Base-by-base conservation (phyloP, 371 early-diverging fungal genomes). In the Phascolomyces articulosus region DNA sequence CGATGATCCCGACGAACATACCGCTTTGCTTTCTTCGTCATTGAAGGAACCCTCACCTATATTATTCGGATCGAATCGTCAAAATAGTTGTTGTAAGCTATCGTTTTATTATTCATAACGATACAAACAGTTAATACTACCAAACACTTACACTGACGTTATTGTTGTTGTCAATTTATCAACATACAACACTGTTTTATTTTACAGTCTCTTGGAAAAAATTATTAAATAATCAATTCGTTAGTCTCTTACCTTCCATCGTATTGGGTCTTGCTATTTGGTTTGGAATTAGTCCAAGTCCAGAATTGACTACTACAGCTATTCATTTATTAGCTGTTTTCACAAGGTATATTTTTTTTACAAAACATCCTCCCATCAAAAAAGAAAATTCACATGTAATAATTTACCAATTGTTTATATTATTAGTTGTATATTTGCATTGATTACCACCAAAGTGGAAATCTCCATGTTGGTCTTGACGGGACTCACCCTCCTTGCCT, bases 371-470 rank as follows among this genome's bases (percentile, higher is more conserved):
- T n/a, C 15, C n/a, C 18, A 44, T 1, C 15, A 44, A 40, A 27
- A 18, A 20, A 41, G 15, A 16, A 44, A 44, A 18, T 13, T 44
- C n/a, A n/a, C 44, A 44, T 44, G 44, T 47, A 1, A 47, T 20
- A 47, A 20, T 6, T 47, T 13, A 47, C 8, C 21, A 47, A 47
- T 23, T 41, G 21, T 55, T 55, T 54, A n/a, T 20, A 6, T 21
- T 20, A 51, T 2, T 66, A 86, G 86, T 21, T 85, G 86, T 58
- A 84, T 90, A 55, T 70, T 83, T 72, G 87, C 88, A 8, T 62
- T 90, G 38, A 74, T 90, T 29, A 83, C 85, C 0, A 83, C 87
- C n/a, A 70, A 76, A 57, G 78, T 86, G 58, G 78, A 83, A 57
- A 84, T 87, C 61, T 87, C 90, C 3, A 64, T 85, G 3, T 64